These are phyloP conservation scores for Cryphonectria carpinicola DNA, from an alignment of 2,329 filamentous ascomycete genomes.

Conservation along the genomic window DNA sequence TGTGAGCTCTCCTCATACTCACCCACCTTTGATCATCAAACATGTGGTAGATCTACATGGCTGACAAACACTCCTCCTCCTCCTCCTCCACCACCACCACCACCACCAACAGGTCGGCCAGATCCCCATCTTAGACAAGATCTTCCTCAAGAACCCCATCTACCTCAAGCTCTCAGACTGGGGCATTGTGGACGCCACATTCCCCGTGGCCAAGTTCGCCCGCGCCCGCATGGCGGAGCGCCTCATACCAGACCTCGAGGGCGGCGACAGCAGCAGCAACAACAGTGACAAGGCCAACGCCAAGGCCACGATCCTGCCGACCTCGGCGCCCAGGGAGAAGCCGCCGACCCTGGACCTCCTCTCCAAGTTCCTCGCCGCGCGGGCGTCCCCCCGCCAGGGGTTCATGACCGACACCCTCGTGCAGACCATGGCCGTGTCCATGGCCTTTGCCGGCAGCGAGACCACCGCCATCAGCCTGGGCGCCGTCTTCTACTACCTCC, in stretches of 20 bases:
- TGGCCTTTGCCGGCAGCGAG: constrained; percentile 36
- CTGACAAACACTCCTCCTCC: constrained; percentile 16
- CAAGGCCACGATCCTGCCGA: constrained; percentile 45
- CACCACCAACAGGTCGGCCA: constrained; percentile 62
- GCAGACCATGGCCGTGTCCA: constrained; percentile 69
- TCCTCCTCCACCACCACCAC: too few relatives aligned
- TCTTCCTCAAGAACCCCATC: constrained; percentile 77
- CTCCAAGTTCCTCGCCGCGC: constrained; percentile 73
- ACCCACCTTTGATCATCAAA: not conserved
- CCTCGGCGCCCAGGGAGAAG: constrained; percentile 40
- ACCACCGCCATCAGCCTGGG: constrained; percentile 36
- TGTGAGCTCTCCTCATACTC: constrained; percentile 45
- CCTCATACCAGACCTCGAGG: constrained; percentile 47
- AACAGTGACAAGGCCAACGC: constrained; percentile 22
- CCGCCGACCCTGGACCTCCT: constrained; percentile 62
- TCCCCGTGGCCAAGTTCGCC: constrained; percentile 75
- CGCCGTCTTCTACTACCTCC: constrained; percentile 35
- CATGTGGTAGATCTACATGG: not conserved
- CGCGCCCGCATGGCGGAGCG: constrained; percentile 69
- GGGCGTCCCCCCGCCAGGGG: constrained; percentile 66
- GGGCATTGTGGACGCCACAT: constrained; percentile 69
- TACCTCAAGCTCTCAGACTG: constrained; percentile 69
- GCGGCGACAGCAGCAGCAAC: constrained; percentile 10
- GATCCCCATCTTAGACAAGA: constrained; percentile 68
- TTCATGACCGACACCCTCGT: constrained; percentile 74